A percentile compares a stretch with the other conserved stretches of the same genome.
Evolutionary conservation across 1,284 basidiomycete genomes (phyloP).

Genomic region (Boletus semigastroideus): DNA sequence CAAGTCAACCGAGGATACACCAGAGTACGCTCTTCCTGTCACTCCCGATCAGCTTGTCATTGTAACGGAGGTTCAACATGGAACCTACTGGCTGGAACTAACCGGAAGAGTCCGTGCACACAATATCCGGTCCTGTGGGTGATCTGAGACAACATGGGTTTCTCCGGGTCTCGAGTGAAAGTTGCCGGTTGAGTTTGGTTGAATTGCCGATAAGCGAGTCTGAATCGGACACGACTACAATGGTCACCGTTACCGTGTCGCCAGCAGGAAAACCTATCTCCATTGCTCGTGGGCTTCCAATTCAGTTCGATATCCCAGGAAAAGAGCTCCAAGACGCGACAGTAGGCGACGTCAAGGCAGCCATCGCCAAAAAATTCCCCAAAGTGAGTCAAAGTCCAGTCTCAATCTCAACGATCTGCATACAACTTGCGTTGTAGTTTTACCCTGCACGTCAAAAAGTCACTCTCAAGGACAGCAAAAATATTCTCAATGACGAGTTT

Average conservation of each 20-base stretch:
- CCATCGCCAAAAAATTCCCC: slow-evolving; percentile 56
- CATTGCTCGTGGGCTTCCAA: slow-evolving; percentile 54
- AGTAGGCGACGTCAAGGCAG: slow-evolving; percentile 59
- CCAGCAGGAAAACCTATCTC: slow-evolving; percentile 44
- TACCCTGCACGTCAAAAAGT: slow-evolving; percentile 73
- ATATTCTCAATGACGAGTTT: slow-evolving; percentile 61
- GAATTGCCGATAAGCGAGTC: slow-evolving; percentile 1
- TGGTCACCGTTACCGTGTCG: slow-evolving; percentile 62
- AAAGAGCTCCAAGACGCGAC: slow-evolving; percentile 48
- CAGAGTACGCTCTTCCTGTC: slow-evolving; percentile 26
- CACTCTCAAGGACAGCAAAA: slow-evolving; percentile 58
- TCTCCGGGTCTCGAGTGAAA: not conserved
- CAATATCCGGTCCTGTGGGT: not conserved
- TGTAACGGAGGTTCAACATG: not conserved
- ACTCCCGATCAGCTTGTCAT: slow-evolving; percentile 8
- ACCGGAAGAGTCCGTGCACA: not conserved
- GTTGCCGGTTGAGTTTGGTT: not conserved
- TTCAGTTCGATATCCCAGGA: slow-evolving; percentile 53
- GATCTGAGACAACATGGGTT: slow-evolving; percentile 12
- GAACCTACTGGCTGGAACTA: slow-evolving; percentile 11
- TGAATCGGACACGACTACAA: slow-evolving; percentile 31
- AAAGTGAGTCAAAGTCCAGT: slow-evolving; percentile 41
- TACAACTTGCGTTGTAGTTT: slow-evolving; percentile 48
- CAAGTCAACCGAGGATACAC: slow-evolving; percentile 38
- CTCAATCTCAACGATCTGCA: not conserved